These are phyloP conservation scores for Phytophthora pisi DNA, from an alignment of 352 stramenopile genomes.

Conservation along the genomic window DNA sequence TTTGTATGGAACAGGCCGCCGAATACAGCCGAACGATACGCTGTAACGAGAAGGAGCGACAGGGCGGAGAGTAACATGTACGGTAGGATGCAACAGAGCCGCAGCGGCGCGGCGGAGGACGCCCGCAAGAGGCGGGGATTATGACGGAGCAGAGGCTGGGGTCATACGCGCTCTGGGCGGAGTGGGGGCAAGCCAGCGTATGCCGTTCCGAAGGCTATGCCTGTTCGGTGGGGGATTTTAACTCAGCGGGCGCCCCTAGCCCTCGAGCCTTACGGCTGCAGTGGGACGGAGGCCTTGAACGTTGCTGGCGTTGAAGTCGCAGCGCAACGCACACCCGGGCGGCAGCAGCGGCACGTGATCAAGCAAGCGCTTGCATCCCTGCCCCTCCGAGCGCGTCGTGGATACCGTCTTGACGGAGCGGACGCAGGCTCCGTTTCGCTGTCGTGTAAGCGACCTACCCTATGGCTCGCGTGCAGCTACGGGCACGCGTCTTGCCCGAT, in stretches of 20 bases:
- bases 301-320: no score
- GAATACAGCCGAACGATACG: constrained; percentile 24
- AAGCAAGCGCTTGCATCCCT: no score
- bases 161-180: no score
- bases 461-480: no score
- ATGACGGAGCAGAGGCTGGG: neutral
- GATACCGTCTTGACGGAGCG: neutral
- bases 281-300: neutral
- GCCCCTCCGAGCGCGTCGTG: neutral
- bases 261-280: no score
- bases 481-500: neutral
- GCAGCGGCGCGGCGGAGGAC: neutral
- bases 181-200: neutral
- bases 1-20: neutral
- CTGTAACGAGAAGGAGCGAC: constrained; percentile 7
- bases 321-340: no score
- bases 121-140: neutral
- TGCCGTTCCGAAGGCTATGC: neutral
- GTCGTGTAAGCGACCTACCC: neutral
- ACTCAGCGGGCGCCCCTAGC: neutral
- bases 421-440: neutral
- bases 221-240: neutral
- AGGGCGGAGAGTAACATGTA: constrained; percentile 6
- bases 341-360: no score
- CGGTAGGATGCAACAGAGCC: constrained; percentile 17